Conservation (phyloP, 768 basidiomycete species). For the Cantharellus cinnabarinus region DNA sequence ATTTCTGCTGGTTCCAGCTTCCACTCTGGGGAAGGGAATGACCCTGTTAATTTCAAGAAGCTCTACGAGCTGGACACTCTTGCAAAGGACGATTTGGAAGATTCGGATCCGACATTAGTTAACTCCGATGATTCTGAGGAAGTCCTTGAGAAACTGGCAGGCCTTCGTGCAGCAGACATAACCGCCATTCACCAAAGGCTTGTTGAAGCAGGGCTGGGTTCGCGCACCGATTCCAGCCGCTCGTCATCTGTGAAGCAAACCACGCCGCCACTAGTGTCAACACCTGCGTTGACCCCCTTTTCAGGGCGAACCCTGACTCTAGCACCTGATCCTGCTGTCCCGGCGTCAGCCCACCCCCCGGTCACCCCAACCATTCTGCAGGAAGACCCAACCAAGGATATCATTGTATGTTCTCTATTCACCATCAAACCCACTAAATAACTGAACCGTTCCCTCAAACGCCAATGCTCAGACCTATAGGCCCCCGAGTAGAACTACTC, state of each 20-base stretch:
- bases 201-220: slow-evolving; percentile 31
- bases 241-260: background rate
- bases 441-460: background rate
- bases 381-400: background rate
- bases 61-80: slow-evolving; percentile 19
- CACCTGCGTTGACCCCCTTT: no score
- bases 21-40: slow-evolving; percentile 51
- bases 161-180: slow-evolving; percentile 52
- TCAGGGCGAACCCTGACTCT: no score
- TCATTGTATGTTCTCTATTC: background rate
- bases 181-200: slow-evolving; percentile 55
- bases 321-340: no score
- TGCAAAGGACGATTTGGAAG: slow-evolving; percentile 1
- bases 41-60: slow-evolving; percentile 15
- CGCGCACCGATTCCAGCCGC: background rate
- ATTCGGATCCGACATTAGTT: slow-evolving; percentile 1
- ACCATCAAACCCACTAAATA: background rate
- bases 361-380: background rate
- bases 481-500: background rate
- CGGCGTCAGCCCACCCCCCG: no score
- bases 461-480: background rate
- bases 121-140: slow-evolving; percentile 21
- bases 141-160: slow-evolving; percentile 35
- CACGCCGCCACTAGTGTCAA: no score
- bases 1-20: slow-evolving; percentile 72